These are phyloP conservation scores for Rheum nobile DNA, from an alignment of 148 eudicot species.

Conservation along the genomic window DNA sequence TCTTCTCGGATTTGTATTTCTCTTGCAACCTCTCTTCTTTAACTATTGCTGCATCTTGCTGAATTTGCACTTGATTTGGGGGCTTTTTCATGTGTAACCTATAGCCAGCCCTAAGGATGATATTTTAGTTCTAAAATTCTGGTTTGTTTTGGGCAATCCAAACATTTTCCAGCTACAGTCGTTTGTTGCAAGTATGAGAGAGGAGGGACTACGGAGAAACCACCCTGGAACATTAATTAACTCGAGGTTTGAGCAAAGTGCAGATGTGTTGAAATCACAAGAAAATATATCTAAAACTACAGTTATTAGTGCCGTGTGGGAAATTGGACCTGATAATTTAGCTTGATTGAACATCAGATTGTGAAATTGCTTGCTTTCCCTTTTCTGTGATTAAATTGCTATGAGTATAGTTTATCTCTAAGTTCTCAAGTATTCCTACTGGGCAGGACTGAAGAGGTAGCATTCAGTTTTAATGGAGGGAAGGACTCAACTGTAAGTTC, in stretches of 20 bases:
- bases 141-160: neutral
- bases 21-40: neutral
- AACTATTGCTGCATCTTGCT: neutral
- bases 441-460: slow-evolving; percentile 83
- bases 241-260: neutral
- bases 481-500: slow-evolving; percentile 94
- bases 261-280: neutral
- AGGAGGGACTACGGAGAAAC: no score
- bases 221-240: no score
- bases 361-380: neutral
- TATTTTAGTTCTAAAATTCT: neutral
- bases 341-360: neutral
- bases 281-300: neutral
- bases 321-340: neutral
- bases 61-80: neutral
- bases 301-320: neutral
- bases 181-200: no score
- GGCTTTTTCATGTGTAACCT: neutral
- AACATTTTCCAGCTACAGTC: neutral
- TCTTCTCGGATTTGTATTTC: neutral
- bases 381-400: neutral
- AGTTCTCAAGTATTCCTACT: slow-evolving; percentile 11
- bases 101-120: neutral
- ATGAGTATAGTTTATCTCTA: neutral
- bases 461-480: slow-evolving; percentile 98